Base-by-base conservation (phyloP, 2,329 filamentous ascomycete species). In the Cucurbitaria berberidis region DNA sequence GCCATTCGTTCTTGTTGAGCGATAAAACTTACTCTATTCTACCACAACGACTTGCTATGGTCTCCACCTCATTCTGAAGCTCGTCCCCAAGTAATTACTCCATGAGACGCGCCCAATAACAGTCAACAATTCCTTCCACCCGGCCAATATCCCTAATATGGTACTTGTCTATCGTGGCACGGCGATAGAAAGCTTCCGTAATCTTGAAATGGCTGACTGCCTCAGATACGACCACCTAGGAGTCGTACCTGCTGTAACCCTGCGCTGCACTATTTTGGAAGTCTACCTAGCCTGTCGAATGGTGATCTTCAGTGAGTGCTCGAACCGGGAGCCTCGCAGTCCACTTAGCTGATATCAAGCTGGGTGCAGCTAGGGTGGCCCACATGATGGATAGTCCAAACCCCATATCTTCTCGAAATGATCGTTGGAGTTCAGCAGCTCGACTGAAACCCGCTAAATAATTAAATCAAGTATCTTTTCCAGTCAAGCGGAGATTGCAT, bases 11-110 rank as follows among this genome's bases (percentile, higher is more conserved):
- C 9, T 22, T 22, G 34, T 18, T 18, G 39, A 24, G 43, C 42
- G 24, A 26, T 42, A 34, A 38, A 15, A 62, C 60, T 59, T 45
- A 63, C 60, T 54, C 27, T 59, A 60, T 36, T 53, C 51, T 57
- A 50, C 44, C 40, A 27, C 45, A 48, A 38, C n/a, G 32, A 16
- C 30, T 21, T 10, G n/a, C 18, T 16, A 6, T 10, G 3, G 5
- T 16, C n/a, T 22, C 35, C 35, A 21, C 35, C 5, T 3, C 3
- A 22, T 3, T 11, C 18, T 21, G 19, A 22, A 22, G 5, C 5
- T 10, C 10, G 7, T 15, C 19, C 36, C 19, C 11, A 22, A 39
- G 15, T 10, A 5, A 24, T 21, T 4, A 34, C 13, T 13, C 30
- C 10, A n/a, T 2, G 5, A 15, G 30, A 34, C 30, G 16, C 16